Conservation (phyloP, 2,329 filamentous ascomycete genomes). For the Pseudogymnoascus sp. region DNA sequence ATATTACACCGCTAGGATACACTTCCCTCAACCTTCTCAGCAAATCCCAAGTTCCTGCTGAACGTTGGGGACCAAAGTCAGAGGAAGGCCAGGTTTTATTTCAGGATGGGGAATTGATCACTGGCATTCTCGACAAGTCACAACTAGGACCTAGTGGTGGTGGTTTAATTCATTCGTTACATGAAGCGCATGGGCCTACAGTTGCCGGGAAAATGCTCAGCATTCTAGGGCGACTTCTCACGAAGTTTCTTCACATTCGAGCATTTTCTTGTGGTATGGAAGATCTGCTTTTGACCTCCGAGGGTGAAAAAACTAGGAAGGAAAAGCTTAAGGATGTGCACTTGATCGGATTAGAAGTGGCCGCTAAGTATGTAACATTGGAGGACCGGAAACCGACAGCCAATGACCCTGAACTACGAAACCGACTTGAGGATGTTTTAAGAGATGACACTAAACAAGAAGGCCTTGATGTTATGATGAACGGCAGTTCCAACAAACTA, state of each 20-base stretch:
- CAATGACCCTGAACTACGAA: conserved; percentile 63
- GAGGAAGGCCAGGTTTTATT: conserved; percentile 81
- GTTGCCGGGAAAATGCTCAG: conserved; percentile 82
- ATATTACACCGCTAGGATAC: conserved; percentile 72
- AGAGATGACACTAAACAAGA: conserved; percentile 87
- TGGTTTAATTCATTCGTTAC: conserved; percentile 83
- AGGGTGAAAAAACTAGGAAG: conserved; percentile 66
- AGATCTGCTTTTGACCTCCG: conserved; percentile 75
- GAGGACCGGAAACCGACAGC: conserved; percentile 54
- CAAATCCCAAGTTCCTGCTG: conserved; percentile 69
- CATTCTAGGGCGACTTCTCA: conserved; percentile 81
- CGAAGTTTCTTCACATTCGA: conserved; percentile 82
- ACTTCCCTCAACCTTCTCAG: conserved; percentile 72
- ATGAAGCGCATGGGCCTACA: conserved; percentile 86
- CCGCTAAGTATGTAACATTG: conserved; percentile 81
- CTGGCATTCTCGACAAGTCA: conserved; percentile 89
- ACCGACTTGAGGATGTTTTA: conserved; percentile 78
- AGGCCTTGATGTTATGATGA: conserved; percentile 82
- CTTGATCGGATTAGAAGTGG: conserved; percentile 67
- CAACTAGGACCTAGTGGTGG: conserved; percentile 84
- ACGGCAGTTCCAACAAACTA: conserved; percentile 58
- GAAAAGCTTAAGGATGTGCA: conserved; percentile 61
- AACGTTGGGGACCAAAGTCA: conserved; percentile 66
- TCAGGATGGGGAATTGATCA: conserved; percentile 78
- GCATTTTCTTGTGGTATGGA: conserved; percentile 98